These are phyloP conservation scores for Aspergillus carlsbadensis DNA, from an alignment of 495 filamentous ascomycete species.

Conservation along the genomic window DNA sequence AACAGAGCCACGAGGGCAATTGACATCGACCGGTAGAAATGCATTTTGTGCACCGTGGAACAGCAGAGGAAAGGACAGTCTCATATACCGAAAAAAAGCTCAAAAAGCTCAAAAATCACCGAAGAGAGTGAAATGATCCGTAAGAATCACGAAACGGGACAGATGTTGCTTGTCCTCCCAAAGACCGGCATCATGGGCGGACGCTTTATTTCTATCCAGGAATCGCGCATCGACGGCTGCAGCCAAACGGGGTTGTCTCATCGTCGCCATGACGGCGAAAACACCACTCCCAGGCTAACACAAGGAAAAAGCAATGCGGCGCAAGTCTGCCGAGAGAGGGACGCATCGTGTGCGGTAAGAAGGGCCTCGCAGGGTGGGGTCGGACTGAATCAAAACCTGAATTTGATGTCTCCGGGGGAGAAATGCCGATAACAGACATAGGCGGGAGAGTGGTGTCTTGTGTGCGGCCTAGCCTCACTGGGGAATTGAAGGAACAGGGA, in stretches of 20 bases:
- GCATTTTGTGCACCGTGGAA: slow-evolving; percentile 5
- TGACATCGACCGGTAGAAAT: background rate
- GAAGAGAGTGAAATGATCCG: background rate
- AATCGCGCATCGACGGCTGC: slow-evolving; percentile 1
- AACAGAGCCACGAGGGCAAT: background rate
- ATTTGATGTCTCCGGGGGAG: slow-evolving; percentile 8
- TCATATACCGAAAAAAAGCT: background rate
- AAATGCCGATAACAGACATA: background rate
- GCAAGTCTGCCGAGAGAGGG: slow-evolving; percentile 3
- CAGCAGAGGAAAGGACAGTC: background rate
- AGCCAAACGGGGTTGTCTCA: background rate
- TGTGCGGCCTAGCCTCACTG: background rate
- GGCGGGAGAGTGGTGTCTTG: background rate
- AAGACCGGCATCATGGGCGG: background rate
- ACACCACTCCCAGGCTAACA: background rate
- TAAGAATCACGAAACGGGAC: background rate
- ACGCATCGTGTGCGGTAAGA: slow-evolving; percentile 3
- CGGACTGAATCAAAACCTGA: background rate
- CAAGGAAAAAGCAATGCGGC: slow-evolving; percentile 2
- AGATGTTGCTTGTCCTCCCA: background rate
- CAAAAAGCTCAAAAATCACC: background rate
- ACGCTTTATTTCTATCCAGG: background rate
- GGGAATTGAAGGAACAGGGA: background rate
- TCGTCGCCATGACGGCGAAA: background rate
- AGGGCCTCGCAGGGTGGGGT: background rate